Evolutionary conservation across 768 basidiomycete species (phyloP).

Genomic region (Boletus rex-veris): DNA sequence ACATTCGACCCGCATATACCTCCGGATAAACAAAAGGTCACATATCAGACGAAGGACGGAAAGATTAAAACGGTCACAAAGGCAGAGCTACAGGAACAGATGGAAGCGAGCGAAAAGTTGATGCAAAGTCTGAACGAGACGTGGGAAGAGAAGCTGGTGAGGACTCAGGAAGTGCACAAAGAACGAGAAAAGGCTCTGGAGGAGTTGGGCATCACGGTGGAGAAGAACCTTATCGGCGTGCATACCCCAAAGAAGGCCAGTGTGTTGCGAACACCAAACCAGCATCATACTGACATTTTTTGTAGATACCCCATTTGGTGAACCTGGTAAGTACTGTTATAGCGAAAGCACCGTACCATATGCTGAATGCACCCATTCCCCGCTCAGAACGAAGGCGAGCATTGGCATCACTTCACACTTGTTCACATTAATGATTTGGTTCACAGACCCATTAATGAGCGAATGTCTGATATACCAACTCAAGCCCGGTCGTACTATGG

Average conservation of each 20-base stretch:
- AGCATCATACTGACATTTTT: conserved; percentile 8
- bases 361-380: conserved; percentile 16
- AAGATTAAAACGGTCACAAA: conserved; percentile 94
- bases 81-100: conserved; percentile 95
- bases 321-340: conserved; percentile 67
- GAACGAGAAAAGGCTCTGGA: conserved; percentile 97
- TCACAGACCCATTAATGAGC: conserved; percentile 88
- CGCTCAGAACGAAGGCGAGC: conserved; percentile 66
- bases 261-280: conserved; percentile 2
- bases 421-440: conserved; percentile 7
- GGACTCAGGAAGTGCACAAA: conserved; percentile 92
- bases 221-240: conserved; percentile 94
- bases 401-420: background rate
- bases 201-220: conserved; percentile 95
- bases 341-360: background rate
- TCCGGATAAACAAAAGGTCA: conserved; percentile 92
- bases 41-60: conserved; percentile 90
- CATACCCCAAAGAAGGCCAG: conserved; percentile 92
- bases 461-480: conserved; percentile 93
- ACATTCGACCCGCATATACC: conserved; percentile 86
- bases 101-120: conserved; percentile 91
- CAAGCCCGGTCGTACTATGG: conserved; percentile 79
- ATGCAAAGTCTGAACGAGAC: conserved; percentile 93
- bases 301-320: conserved; percentile 88
- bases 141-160: conserved; percentile 91